phyloP scores from a whole-genome alignment of 257 asterid genomes.

The Nicotiana tabacum region DNA sequence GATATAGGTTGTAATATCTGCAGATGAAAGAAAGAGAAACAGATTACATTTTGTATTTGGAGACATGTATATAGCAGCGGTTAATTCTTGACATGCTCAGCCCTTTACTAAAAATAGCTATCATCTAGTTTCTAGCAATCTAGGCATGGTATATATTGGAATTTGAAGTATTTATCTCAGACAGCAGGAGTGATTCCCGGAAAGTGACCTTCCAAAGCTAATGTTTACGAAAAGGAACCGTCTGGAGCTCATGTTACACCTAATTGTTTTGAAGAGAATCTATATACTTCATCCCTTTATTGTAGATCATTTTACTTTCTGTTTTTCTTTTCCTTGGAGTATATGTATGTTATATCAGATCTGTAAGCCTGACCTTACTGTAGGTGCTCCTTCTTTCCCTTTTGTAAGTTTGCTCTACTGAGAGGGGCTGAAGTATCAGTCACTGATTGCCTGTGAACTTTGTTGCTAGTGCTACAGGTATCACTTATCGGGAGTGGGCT shows the following conservation, averaged over 20 bases:
- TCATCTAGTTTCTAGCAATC: not conserved
- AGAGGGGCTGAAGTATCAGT: not conserved
- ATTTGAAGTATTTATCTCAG: not conserved
- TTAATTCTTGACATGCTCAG: too few relatives aligned
- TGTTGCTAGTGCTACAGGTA: constrained; percentile 80
- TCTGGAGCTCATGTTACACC: not conserved
- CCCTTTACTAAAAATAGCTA: too few relatives aligned
- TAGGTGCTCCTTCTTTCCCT: not conserved
- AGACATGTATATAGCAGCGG: too few relatives aligned
- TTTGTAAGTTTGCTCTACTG: not conserved
- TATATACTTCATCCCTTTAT: not conserved
- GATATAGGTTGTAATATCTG: too few relatives aligned
- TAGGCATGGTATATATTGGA: not conserved
- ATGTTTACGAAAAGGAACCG: not conserved
- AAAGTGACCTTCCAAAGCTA: not conserved
- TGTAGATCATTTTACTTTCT: not conserved
- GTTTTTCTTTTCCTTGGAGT: not conserved
- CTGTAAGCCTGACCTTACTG: not conserved
- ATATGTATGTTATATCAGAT: not conserved
- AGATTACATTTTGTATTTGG: too few relatives aligned
- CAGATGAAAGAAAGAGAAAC: too few relatives aligned
- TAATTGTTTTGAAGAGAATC: not conserved
- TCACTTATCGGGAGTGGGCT: constrained; percentile 98
- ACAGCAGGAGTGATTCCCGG: not conserved
- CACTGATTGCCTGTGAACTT: constrained; percentile 21